phyloP scores from a whole-genome alignment of 371 early-diverging fungal species.

The Coemansia sp. region DNA sequence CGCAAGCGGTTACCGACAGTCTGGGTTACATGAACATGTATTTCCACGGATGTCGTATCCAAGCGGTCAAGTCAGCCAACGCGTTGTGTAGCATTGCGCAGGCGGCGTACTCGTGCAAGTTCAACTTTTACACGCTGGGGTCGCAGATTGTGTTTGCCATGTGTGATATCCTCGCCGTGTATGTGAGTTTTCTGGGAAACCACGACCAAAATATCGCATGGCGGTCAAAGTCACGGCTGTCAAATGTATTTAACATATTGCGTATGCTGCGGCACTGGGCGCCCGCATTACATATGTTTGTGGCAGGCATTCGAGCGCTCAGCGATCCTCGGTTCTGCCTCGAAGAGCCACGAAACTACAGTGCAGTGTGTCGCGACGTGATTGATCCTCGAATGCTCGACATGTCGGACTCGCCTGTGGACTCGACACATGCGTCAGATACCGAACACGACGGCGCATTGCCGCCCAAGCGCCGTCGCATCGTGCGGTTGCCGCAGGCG shows the following conservation, averaged over 20 bases:
- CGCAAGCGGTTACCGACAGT: slow-evolving; percentile 7
- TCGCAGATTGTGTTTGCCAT: slow-evolving; percentile 38
- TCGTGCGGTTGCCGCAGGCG: slow-evolving; percentile 6
- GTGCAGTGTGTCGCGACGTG: not conserved
- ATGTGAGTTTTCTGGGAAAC: slow-evolving; percentile 33
- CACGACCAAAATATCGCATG: slow-evolving; percentile 23
- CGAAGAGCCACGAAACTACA: not conserved
- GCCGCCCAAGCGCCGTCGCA: slow-evolving; percentile 34
- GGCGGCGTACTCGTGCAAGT: slow-evolving; percentile 25
- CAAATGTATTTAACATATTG: slow-evolving; percentile 30
- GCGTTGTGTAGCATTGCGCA: slow-evolving; percentile 41
- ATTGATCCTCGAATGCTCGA: slow-evolving; percentile 24
- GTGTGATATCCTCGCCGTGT: slow-evolving; percentile 38
- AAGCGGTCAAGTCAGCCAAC: slow-evolving; percentile 36
- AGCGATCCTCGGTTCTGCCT: slow-evolving; percentile 32
- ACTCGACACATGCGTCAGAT: slow-evolving; percentile 17
- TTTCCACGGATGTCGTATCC: slow-evolving; percentile 42
- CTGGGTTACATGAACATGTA: slow-evolving; percentile 32
- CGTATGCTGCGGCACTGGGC: slow-evolving; percentile 47
- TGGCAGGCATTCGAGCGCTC: slow-evolving; percentile 37
- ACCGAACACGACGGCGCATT: slow-evolving; percentile 8
- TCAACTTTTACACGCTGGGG: slow-evolving; percentile 41
- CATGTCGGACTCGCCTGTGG: slow-evolving; percentile 24
- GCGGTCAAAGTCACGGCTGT: slow-evolving; percentile 36
- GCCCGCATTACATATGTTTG: slow-evolving; percentile 44